Base-by-base conservation (phyloP, 805 yeast species). In the Pichia phayaonensis region DNA sequence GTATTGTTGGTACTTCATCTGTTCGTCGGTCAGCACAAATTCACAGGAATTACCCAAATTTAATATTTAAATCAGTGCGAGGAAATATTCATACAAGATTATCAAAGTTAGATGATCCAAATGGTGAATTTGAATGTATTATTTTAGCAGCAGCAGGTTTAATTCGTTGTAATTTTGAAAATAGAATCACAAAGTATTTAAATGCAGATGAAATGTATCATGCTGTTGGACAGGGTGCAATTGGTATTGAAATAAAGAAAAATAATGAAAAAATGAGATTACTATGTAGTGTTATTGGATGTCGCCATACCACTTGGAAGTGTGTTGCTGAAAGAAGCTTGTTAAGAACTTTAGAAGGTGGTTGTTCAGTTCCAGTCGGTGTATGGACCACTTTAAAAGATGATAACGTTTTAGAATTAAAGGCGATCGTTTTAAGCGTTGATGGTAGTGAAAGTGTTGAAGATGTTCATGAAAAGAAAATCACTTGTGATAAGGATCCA, bases 141-240 rank as follows among this genome's bases (percentile, higher is more conserved):
- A 79, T 94, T 50, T 73, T 94, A 50, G 99, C 99, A 0, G 84
- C 94, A 11, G 98, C 99, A 1, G 99, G 99, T 2, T 74, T 94
- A 52, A 71, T 79, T 22, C 79, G 99, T 57, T 70, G 85, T 42
- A 86, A 83, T 13, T 70, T 90, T 47, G 81, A 77, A n/a, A 66
- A 80, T 57, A 74, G 97, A 65, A 89, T 94, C 62, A 82, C 96
- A 7, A 73, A 77, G 55, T 76, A 73, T 56, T 73, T 94, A 55
- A 80, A 83, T 50, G 75, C 81, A 6, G 85, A 87, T 34, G 86
- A 84, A 49, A 87, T 92, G 96, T 85, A 82, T 64, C 87, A 92
- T 64, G 97, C 99, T 1, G 97, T 94, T 44, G 99, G 99, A n/a
- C 99, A 94, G 71, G 99, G 99, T 56, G 98, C 98, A 0, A 69